Base-by-base conservation (phyloP, 2,329 filamentous ascomycete species). In the Aspergillus ustus region DNA sequence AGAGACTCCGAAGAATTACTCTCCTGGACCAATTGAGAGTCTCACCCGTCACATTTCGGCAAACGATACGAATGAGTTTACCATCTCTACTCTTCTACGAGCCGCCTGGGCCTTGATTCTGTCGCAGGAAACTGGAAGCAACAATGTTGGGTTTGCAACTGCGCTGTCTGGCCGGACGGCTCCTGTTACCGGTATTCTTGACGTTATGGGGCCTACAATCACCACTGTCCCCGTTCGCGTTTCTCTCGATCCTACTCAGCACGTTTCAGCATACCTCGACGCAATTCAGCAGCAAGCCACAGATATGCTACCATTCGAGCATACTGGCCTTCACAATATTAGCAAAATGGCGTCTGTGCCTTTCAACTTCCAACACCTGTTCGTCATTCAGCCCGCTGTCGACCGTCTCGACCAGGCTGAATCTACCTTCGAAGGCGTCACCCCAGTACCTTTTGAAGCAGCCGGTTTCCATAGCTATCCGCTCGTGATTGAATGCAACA, bases 131-230 rank as follows among this genome's bases (percentile, higher is more conserved):
- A 74, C 78, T 54, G 73, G 72, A 8, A 72, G 52, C 28, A 28
- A 71, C 29, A 78, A 80, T 55, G 73, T 81, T 17, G 68, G 79
- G 5, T 80, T 82, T 55, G 79, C 78, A 5, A 77, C 79, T 64
- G 80, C 78, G 0, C 70, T 81, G 17, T 79, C 78, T 2, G 80
- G 80, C 13, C 78, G 80, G 28, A 77, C 77, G 1, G 73, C 76
- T 50, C 67, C 76, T 2, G 59, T 82, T 3, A 65, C 72, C 3
- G 78, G 75, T 2, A 76, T 81, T 46, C 78, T 80, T 59, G 67
- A 76, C 31, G 80, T 82, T n/a, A 59, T 63, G 45, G 66, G 67
- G 0, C 64, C 66, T 11, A 63, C 61, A 34, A 65, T 69, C 17
- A 60, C 66, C 13, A 66, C 66, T 11, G 60, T 64, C 15, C 67